phyloP scores from a whole-genome alignment of 148 eudicot genomes.

The Vaccinium myrtillus region DNA sequence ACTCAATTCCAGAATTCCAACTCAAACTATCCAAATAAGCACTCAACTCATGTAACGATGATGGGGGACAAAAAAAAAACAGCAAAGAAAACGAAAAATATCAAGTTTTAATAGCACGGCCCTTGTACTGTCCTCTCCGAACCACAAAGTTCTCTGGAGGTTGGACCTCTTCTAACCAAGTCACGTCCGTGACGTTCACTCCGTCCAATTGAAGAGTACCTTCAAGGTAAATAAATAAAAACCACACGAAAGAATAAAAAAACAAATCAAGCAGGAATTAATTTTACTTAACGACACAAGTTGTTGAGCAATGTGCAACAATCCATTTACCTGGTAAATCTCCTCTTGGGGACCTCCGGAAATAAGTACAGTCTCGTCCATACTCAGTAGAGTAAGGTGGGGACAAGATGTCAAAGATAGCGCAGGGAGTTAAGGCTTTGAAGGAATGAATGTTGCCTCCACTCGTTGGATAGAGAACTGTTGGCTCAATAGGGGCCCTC shows the following conservation, averaged over 20 bases:
- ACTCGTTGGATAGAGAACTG: constrained; percentile 69
- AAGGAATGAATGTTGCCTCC: constrained; percentile 97
- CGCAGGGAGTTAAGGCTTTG: constrained; percentile 87
- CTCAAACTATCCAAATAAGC: not conserved
- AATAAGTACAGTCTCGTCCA: constrained; percentile 87
- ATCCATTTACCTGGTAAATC: constrained; percentile 47
- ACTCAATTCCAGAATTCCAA: constrained; percentile 5
- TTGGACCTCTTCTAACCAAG: constrained; percentile 51
- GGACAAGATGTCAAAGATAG: constrained; percentile 90
- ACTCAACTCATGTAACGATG: constrained; percentile 1
- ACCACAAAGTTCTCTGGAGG: constrained; percentile 48
- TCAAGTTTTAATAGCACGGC: constrained; percentile 37
- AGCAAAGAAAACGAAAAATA: not conserved
- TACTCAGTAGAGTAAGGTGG: constrained; percentile 89
- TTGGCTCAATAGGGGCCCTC: constrained; percentile 85
- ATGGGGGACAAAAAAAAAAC: not conserved
- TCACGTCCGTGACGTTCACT: constrained; percentile 31
- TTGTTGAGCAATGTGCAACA: not conserved
- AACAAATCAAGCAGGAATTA: not conserved
- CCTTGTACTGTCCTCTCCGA: constrained; percentile 47
- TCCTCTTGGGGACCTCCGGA: constrained; percentile 37
- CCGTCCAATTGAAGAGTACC: constrained; percentile 40
- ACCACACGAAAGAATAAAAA: not conserved
- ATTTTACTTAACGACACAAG: not conserved
- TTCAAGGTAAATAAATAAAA: constrained; percentile 8